These are phyloP conservation scores for Triadica sebifera DNA, from an alignment of 345 rosid species.

Conservation along the genomic window DNA sequence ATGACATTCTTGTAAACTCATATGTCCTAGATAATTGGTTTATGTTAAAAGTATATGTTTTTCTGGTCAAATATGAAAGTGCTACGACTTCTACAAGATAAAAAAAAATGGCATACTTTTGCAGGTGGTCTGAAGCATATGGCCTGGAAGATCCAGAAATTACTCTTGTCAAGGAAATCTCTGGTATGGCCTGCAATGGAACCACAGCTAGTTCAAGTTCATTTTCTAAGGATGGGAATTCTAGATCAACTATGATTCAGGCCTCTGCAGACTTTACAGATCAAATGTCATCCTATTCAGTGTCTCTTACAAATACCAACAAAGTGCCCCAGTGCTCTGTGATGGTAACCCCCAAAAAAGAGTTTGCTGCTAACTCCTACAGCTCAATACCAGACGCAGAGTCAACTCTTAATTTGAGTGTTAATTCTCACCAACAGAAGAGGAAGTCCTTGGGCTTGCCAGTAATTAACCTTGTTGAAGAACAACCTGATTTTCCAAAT, in stretches of 20 bases:
- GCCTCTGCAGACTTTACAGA: slow-evolving; percentile 46
- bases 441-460: slow-evolving; percentile 45
- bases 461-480: slow-evolving; percentile 35
- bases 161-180: slow-evolving; percentile 54
- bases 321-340: slow-evolving; percentile 32
- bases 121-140: slow-evolving; percentile 50
- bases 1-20: not conserved
- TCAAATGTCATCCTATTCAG: slow-evolving; percentile 39
- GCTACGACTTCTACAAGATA: not conserved
- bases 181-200: slow-evolving; percentile 30
- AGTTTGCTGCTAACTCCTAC: slow-evolving; percentile 28
- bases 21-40: not conserved
- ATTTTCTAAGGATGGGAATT: slow-evolving; percentile 46
- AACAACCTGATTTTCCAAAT: slow-evolving; percentile 26
- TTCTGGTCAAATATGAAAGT: not conserved
- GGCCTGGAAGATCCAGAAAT: slow-evolving; percentile 53
- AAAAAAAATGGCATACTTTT: slow-evolving; percentile 2
- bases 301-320: slow-evolving; percentile 33
- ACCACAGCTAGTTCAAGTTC: slow-evolving; percentile 48
- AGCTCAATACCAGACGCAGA: slow-evolving; percentile 45
- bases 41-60: not conserved
- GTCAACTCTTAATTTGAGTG: slow-evolving; percentile 54
- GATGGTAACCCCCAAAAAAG: slow-evolving; percentile 47
- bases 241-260: slow-evolving; percentile 47
- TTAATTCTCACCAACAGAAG: slow-evolving; percentile 67